These are phyloP conservation scores for Crithidia acanthocephali DNA, from an alignment of 208 protist genomes.

Conservation along the genomic window DNA sequence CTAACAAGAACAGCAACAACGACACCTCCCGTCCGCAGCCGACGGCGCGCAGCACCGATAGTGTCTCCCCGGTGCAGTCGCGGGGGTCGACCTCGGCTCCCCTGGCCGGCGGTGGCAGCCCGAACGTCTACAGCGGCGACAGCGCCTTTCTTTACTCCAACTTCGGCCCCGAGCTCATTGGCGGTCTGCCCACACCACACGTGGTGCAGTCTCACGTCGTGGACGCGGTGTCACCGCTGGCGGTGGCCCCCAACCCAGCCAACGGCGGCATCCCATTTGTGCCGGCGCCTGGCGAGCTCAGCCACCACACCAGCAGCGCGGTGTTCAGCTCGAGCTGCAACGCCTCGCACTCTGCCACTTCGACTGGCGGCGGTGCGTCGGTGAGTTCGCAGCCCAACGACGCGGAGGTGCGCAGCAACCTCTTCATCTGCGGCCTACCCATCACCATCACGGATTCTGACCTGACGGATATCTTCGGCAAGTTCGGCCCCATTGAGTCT, in stretches of 20 bases:
- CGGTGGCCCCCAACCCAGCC: neutral
- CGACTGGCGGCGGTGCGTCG: neutral
- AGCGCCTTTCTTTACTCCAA: slow-evolving; percentile 23
- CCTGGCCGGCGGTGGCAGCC: slow-evolving; percentile 11
- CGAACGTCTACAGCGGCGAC: slow-evolving; percentile 20
- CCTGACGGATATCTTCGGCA: slow-evolving; percentile 47
- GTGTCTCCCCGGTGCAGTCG: slow-evolving; percentile 20
- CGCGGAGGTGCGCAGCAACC: slow-evolving; percentile 69
- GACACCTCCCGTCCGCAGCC: neutral
- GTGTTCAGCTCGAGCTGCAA: slow-evolving; percentile 6
- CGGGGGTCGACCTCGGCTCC: neutral
- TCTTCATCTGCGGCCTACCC: slow-evolving; percentile 73
- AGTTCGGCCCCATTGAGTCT: slow-evolving; percentile 61
- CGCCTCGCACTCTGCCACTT: neutral
- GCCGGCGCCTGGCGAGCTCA: neutral
- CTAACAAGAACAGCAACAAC: neutral
- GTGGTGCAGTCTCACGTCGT: neutral
- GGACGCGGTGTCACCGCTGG: neutral
- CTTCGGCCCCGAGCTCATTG: slow-evolving; percentile 10
- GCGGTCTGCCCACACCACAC: slow-evolving; percentile 2
- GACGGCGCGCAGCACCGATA: slow-evolving; percentile 5
- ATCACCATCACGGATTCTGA: slow-evolving; percentile 47
- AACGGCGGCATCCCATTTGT: neutral
- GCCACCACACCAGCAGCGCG: neutral
- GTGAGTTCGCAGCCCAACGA: slow-evolving; percentile 20